Evolutionary conservation across 768 basidiomycete species (phyloP).

Genomic region (Albatrellus ellisii): DNA sequence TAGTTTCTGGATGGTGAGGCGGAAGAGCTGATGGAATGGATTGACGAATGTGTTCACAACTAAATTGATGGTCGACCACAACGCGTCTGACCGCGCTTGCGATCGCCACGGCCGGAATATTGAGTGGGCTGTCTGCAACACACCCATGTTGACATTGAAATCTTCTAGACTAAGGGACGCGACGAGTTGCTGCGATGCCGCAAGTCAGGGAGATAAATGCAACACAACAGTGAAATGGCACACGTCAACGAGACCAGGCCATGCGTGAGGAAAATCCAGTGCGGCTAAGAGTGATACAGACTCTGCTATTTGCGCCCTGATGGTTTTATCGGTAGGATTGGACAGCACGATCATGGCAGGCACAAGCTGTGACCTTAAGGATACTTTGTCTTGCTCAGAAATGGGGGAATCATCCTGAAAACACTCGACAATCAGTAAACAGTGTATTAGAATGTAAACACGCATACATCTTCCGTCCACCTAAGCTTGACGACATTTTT

Average conservation of each 20-base stretch:
- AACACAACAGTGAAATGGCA: slow-evolving; percentile 21
- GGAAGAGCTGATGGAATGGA: slow-evolving; percentile 78
- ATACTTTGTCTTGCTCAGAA: slow-evolving; percentile 53
- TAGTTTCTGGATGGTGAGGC: slow-evolving; percentile 43
- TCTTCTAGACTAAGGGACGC: slow-evolving; percentile 66
- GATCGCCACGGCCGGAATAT: slow-evolving; percentile 93
- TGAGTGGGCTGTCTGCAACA: slow-evolving; percentile 89
- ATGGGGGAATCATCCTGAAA: slow-evolving; percentile 62
- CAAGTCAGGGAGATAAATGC: neutral
- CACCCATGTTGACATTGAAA: slow-evolving; percentile 78
- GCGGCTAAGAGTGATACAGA: slow-evolving; percentile 85
- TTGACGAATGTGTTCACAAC: slow-evolving; percentile 74
- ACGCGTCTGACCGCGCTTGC: slow-evolving; percentile 72
- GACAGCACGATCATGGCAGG: slow-evolving; percentile 87
- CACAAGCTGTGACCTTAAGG: slow-evolving; percentile 67
- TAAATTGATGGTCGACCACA: slow-evolving; percentile 86
- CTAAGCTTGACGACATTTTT: slow-evolving; percentile 82
- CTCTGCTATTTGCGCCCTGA: slow-evolving; percentile 84
- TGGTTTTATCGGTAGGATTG: slow-evolving; percentile 50
- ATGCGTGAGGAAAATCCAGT: slow-evolving; percentile 80
- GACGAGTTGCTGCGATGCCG: slow-evolving; percentile 68
- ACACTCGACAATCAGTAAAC: slow-evolving; percentile 2
- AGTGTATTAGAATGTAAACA: slow-evolving; percentile 1
- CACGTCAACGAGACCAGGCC: slow-evolving; percentile 86
- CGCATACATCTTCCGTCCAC: slow-evolving; percentile 70